A percentile compares a stretch with the other conserved stretches of the same genome.
These are phyloP conservation scores for Tagetes patula DNA, from an alignment of 129 eudicot genomes.

Conservation along the genomic window DNA sequence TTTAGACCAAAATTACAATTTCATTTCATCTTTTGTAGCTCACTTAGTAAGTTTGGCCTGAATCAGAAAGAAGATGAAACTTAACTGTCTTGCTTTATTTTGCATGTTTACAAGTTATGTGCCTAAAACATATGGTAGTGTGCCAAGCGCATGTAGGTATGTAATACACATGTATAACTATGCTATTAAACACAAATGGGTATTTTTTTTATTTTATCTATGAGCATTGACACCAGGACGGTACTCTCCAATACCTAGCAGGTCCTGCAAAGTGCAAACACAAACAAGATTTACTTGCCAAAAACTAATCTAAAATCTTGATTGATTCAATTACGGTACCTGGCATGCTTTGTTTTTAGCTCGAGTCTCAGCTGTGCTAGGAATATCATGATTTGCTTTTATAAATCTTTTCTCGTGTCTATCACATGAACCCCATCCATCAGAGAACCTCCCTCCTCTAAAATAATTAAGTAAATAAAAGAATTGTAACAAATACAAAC, in stretches of 20 bases:
- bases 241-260: slow-evolving; percentile 87
- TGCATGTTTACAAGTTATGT: neutral
- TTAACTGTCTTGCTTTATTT: neutral
- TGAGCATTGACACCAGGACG: slow-evolving; percentile 63
- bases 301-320: neutral
- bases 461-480: slow-evolving; percentile 8
- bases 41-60: neutral
- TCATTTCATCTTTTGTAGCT: neutral
- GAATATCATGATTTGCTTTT: slow-evolving; percentile 95
- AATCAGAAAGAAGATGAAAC: neutral
- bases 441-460: slow-evolving; percentile 97
- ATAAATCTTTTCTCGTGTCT: slow-evolving; percentile 84
- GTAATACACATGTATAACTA: neutral
- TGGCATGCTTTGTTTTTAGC: slow-evolving; percentile 98
- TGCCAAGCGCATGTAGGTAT: neutral
- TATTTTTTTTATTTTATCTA: slow-evolving; percentile 23
- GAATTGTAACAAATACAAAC: neutral
- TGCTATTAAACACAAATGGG: neutral
- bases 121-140: neutral
- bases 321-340: slow-evolving; percentile 39
- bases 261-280: slow-evolving; percentile 74
- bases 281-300: slow-evolving; percentile 10
- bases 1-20: neutral
- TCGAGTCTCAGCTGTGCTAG: slow-evolving; percentile 99
- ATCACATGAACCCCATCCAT: slow-evolving; percentile 99